Evolutionary conservation across 139 green algal genomes (phyloP).

Genomic region (Asterochloris erici): DNA sequence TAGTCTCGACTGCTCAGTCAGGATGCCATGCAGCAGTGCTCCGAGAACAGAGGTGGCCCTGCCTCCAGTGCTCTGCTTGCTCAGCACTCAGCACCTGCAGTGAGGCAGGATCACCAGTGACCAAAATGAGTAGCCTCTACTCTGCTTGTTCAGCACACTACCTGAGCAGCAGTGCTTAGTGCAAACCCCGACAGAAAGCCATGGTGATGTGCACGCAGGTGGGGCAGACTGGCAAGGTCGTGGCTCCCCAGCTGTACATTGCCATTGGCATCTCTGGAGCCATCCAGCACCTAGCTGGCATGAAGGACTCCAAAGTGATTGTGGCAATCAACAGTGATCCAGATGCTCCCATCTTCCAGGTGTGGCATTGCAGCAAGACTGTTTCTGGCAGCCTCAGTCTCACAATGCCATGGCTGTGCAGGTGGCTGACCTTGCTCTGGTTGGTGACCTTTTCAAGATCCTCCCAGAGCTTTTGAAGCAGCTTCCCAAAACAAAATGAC

Average conservation of each 20-base stretch:
- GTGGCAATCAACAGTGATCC: conserved; percentile 92
- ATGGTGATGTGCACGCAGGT: conserved; percentile 57
- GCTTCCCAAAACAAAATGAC: conserved; percentile 21
- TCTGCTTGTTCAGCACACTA: too few species aligned
- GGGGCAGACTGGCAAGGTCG: conserved; percentile 94
- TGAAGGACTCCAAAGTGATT: conserved; percentile 89
- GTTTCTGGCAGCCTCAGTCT: neutral
- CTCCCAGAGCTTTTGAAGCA: conserved; percentile 73
- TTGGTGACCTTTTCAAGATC: conserved; percentile 77
- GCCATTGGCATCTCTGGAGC: conserved; percentile 91
- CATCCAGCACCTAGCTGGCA: conserved; percentile 92
- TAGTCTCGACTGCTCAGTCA: too few species aligned
- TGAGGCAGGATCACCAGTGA: too few species aligned
- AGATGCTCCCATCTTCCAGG: conserved; percentile 84
- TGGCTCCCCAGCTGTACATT: conserved; percentile 93
- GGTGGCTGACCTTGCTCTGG: conserved; percentile 86
- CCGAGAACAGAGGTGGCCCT: too few species aligned
- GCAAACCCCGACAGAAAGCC: neutral
- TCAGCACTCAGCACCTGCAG: too few species aligned
- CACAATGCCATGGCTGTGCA: conserved; percentile 23
- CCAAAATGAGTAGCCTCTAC: too few species aligned
- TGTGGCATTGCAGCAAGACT: conserved; percentile 20
- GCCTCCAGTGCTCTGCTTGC: too few species aligned
- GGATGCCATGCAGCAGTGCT: too few species aligned
- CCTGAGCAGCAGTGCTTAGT: too few species aligned